These are phyloP conservation scores for Mycosphaerella arachidis DNA, from an alignment of 2,329 filamentous ascomycete species.

Conservation along the genomic window DNA sequence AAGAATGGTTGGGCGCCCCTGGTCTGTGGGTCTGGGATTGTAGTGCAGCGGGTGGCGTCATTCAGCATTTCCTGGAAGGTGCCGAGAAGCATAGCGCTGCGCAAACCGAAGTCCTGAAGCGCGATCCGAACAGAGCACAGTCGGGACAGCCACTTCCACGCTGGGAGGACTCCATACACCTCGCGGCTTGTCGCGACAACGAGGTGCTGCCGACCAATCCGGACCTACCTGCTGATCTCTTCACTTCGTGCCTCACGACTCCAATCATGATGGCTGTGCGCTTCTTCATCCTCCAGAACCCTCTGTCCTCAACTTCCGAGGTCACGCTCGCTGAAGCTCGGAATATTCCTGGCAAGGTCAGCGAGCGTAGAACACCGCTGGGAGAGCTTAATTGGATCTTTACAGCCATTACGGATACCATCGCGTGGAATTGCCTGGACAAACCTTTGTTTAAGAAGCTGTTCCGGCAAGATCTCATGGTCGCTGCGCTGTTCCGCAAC, in stretches of 20 bases:
- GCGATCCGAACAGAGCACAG: conserved; percentile 55
- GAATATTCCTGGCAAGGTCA: conserved; percentile 83
- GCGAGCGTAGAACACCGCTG: conserved; percentile 86
- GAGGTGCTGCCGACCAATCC: conserved; percentile 95
- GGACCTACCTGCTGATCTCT: conserved; percentile 85
- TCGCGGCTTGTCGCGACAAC: conserved; percentile 84
- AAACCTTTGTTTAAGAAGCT: conserved; percentile 92
- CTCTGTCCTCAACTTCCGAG: conserved; percentile 53
- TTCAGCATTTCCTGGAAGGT: conserved; percentile 90
- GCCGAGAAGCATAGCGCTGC: conserved; percentile 92
- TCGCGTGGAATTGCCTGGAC: conserved; percentile 93
- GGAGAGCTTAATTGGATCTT: conserved; percentile 99
- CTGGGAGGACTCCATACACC: conserved; percentile 83
- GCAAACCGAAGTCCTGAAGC: conserved; percentile 68
- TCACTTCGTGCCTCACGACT: conserved; percentile 92
- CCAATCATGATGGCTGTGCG: conserved; percentile 96
- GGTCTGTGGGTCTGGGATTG: conserved; percentile 98
- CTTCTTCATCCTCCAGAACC: conserved; percentile 94
- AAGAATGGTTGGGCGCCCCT: conserved; percentile 91
- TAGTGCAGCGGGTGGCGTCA: conserved; percentile 91
- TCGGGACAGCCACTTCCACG: conserved; percentile 40
- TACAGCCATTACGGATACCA: conserved; percentile 96
- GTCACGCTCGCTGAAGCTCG: conserved; percentile 78
- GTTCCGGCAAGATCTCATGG: conserved; percentile 96
- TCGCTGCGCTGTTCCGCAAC: conserved; percentile 94